Evolutionary conservation across 1,284 basidiomycete genomes (phyloP).

Genomic region (Fomitopsis schrenkii): DNA sequence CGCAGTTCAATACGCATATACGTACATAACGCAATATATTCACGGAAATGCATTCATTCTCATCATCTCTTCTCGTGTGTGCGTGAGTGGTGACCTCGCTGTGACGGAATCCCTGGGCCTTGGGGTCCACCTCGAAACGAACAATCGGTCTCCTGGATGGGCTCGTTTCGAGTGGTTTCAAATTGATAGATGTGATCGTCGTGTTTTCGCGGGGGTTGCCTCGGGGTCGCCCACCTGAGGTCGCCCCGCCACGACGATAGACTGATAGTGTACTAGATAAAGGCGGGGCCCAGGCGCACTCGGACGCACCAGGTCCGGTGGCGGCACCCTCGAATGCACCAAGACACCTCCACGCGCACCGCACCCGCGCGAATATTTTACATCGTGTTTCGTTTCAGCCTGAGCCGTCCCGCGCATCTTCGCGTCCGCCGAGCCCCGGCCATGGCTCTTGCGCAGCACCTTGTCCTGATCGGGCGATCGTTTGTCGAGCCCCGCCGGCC

Average conservation of each 20-base stretch:
- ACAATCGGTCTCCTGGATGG: not conserved
- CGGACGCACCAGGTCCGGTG: not conserved
- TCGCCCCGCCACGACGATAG: not conserved
- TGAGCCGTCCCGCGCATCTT: not conserved
- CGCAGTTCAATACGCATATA: not conserved
- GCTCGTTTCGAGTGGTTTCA: too few relatives aligned
- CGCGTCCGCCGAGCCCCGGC: not conserved
- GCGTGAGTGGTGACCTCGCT: not conserved
- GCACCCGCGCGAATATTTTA: not conserved
- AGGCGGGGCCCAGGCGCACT: not conserved
- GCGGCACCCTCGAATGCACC: not conserved
- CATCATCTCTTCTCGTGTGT: not conserved
- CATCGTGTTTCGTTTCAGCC: not conserved
- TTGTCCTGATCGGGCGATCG: not conserved
- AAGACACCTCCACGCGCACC: not conserved
- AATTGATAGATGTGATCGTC: not conserved
- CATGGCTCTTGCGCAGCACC: too few relatives aligned
- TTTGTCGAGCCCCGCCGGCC: not conserved
- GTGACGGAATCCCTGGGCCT: not conserved
- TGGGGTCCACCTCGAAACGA: not conserved
- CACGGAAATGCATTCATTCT: not conserved
- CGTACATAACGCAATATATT: conserved; percentile 1
- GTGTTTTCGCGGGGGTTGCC: too few relatives aligned
- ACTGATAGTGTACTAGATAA: not conserved
- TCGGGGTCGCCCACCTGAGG: too few relatives aligned